Conservation (phyloP, 169 alveolate genomes). For the Plasmodium vivax region DNA sequence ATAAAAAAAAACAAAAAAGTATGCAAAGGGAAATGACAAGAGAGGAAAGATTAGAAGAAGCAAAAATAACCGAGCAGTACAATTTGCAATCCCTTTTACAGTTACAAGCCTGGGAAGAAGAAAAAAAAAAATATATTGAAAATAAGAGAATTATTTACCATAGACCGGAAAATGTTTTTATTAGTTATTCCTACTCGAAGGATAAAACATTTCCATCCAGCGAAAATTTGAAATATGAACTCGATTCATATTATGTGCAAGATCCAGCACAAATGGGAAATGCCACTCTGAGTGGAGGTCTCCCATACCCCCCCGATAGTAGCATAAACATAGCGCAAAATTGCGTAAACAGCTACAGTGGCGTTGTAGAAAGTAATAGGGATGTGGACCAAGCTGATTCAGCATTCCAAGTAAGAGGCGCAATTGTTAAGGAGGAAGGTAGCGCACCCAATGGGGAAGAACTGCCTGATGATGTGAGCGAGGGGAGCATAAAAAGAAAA, state of each 20-base stretch:
- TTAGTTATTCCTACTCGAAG: slow-evolving; percentile 69
- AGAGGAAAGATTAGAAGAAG: slow-evolving; percentile 87
- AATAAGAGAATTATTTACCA: slow-evolving; percentile 43
- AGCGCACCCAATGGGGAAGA: not conserved
- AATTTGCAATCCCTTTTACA: slow-evolving; percentile 82
- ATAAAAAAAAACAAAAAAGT: slow-evolving; percentile 30
- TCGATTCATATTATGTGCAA: slow-evolving; percentile 19
- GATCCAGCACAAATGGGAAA: not conserved
- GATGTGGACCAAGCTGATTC: not conserved
- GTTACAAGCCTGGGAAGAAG: slow-evolving; percentile 84
- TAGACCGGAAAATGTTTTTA: slow-evolving; percentile 55
- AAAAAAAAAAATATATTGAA: slow-evolving; percentile 66
- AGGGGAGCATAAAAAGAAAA: slow-evolving; percentile 1
- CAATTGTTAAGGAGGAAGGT: not conserved
- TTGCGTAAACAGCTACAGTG: not conserved
- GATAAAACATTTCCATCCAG: slow-evolving; percentile 29
- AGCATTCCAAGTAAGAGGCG: not conserved
- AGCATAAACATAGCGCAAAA: not conserved
- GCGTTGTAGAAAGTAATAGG: not conserved
- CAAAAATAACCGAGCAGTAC: slow-evolving; percentile 83
- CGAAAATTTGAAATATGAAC: slow-evolving; percentile 47
- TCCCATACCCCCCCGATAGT: not conserved
- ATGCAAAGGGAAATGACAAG: slow-evolving; percentile 79
- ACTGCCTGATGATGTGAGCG: not conserved
- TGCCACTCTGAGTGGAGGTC: not conserved